Conservation (phyloP, 2,329 filamentous ascomycete genomes). For the Aulographum hederae region DNA sequence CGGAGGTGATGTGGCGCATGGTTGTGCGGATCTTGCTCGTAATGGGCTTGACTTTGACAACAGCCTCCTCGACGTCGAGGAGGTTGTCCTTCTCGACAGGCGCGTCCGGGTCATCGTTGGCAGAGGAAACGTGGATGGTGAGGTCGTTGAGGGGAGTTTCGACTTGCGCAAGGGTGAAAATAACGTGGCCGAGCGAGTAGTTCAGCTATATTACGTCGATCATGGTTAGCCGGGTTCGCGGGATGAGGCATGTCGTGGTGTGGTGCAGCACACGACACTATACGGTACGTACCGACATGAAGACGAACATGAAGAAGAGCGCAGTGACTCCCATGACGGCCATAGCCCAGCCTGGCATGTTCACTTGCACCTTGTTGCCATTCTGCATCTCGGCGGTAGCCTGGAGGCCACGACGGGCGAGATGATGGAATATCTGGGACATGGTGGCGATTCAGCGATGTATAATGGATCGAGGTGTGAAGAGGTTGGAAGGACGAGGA, state of each 20-base stretch:
- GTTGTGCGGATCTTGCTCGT: slow-evolving; percentile 41
- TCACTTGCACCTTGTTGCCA: neutral
- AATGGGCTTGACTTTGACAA: slow-evolving; percentile 36
- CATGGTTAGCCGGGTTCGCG: no score
- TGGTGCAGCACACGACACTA: neutral
- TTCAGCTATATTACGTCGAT: slow-evolving; percentile 9
- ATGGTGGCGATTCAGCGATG: no score
- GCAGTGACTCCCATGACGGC: slow-evolving; percentile 16
- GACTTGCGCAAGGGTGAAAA: slow-evolving; percentile 44
- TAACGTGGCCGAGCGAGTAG: slow-evolving; percentile 42
- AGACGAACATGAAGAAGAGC: slow-evolving; percentile 20
- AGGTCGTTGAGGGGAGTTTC: slow-evolving; percentile 34
- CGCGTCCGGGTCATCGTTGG: slow-evolving; percentile 17
- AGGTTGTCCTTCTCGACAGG: slow-evolving; percentile 11
- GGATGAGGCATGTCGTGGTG: neutral
- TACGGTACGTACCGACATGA: slow-evolving; percentile 19
- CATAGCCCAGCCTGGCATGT: slow-evolving; percentile 15
- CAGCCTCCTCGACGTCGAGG: slow-evolving; percentile 18
- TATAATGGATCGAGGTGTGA: no score
- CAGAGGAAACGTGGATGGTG: slow-evolving; percentile 28
- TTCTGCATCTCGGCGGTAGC: no score
- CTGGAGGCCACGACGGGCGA: no score
- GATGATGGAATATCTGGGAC: no score
- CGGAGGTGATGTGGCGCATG: slow-evolving; percentile 40
- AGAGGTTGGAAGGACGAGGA: no score